Percentiles rank a stretch among this genome's conserved stretches.
Conservation (phyloP, 2,329 filamentous ascomycete genomes). For the Paracorniculantispora psalliotae region DNA sequence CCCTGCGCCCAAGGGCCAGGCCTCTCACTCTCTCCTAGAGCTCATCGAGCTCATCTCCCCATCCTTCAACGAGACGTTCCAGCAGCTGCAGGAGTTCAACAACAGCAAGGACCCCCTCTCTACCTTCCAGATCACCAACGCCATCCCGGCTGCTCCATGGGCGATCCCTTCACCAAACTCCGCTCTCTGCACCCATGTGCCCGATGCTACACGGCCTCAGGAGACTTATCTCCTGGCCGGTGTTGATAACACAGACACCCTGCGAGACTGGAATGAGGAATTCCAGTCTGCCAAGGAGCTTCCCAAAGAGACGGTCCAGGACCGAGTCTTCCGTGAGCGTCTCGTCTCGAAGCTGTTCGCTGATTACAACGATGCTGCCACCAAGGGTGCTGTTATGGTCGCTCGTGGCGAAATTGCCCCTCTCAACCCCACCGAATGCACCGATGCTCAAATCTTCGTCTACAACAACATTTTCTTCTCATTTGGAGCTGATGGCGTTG, state of each 20-base stretch:
- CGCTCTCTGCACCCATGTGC: conserved; percentile 62
- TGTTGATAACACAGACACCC: conserved; percentile 86
- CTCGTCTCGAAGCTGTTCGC: conserved; percentile 94
- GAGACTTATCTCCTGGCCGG: conserved; percentile 88
- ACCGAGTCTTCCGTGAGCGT: conserved; percentile 91
- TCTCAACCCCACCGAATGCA: conserved; percentile 87
- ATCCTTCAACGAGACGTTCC: conserved; percentile 73
- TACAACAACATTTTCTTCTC: conserved; percentile 99
- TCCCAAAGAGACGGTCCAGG: conserved; percentile 88
- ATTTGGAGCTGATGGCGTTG: conserved; percentile 93
- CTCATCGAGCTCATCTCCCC: conserved; percentile 76
- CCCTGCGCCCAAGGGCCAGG: conserved; percentile 68
- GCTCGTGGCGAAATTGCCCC: conserved; percentile 89
- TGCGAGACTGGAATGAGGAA: conserved; percentile 98
- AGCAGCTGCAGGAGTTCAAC: conserved; percentile 76
- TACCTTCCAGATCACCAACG: conserved; percentile 93
- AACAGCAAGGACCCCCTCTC: conserved; percentile 81
- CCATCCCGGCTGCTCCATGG: conserved; percentile 90
- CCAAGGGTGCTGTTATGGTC: conserved; percentile 85
- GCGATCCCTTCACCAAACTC: conserved; percentile 67
- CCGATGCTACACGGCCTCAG: conserved; percentile 85
- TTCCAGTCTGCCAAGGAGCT: conserved; percentile 95
- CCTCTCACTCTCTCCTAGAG: conserved; percentile 80
- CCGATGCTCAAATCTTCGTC: conserved; percentile 95
- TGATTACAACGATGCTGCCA: conserved; percentile 94